Conservation (phyloP, 2,329 filamentous ascomycete genomes). For the Paraconiothyrium sp. region DNA sequence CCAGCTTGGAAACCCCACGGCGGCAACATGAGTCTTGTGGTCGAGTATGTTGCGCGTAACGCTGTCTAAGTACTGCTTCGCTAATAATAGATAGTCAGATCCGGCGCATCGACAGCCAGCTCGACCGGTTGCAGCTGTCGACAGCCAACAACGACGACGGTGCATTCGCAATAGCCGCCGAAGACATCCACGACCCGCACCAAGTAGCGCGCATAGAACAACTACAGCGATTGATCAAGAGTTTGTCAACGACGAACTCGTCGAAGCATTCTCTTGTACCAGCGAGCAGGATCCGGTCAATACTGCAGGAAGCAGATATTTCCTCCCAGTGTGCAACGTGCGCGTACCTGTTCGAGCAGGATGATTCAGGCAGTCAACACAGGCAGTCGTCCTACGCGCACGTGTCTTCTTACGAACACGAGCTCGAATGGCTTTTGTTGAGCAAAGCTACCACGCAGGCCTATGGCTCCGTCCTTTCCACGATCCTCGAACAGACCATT, state of each 20-base stretch:
- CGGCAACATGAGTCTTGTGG: conserved; percentile 53
- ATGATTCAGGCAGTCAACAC: conserved; percentile 37
- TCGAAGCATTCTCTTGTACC: conserved; percentile 70
- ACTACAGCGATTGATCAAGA: conserved; percentile 73
- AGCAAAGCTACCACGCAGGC: conserved; percentile 93
- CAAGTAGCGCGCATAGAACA: conserved; percentile 62
- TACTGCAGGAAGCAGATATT: conserved; percentile 72
- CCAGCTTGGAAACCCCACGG: conserved; percentile 17
- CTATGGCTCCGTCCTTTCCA: conserved; percentile 81
- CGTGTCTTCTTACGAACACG: conserved; percentile 67
- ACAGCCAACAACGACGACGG: conserved; percentile 32
- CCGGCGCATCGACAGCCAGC: conserved; percentile 65
- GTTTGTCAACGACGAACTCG: conserved; percentile 74
- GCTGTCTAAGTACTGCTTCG: not conserved
- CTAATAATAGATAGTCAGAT: conserved; percentile 58
- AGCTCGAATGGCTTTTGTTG: conserved; percentile 89
- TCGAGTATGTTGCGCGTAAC: conserved; percentile 44
- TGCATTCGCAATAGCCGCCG: conserved; percentile 38
- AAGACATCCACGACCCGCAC: conserved; percentile 48
- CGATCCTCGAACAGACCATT: conserved; percentile 82
- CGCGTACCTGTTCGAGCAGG: conserved; percentile 46
- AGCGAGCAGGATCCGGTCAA: conserved; percentile 63
- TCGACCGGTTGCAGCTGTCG: conserved; percentile 66
- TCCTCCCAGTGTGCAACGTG: conserved; percentile 51
- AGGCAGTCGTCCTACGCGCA: conserved; percentile 28